phyloP scores from a whole-genome alignment of 257 asterid species.

The Linaria vulgaris region DNA sequence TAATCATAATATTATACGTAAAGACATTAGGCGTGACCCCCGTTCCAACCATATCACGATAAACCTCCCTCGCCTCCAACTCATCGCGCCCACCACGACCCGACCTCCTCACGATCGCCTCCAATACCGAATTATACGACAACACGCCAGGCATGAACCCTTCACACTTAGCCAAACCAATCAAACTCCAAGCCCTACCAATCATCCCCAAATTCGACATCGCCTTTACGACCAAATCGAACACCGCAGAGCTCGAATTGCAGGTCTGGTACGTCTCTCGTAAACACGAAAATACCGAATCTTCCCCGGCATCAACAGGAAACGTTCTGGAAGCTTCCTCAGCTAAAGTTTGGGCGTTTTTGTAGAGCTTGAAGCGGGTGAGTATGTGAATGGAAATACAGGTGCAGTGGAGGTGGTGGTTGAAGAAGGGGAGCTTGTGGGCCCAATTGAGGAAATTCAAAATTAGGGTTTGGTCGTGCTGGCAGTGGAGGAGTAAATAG shows the following conservation, averaged over 20 bases:
- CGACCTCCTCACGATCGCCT: constrained; percentile 51
- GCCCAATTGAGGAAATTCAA: constrained; percentile 72
- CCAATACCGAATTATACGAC: constrained; percentile 73
- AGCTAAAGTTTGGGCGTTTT: constrained; percentile 62
- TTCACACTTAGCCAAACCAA: constrained; percentile 49
- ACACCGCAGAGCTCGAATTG: constrained; percentile 76
- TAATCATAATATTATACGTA: constrained; percentile 71
- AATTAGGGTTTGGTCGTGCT: constrained; percentile 39
- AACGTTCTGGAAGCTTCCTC: constrained; percentile 45
- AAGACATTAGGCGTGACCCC: constrained; percentile 75
- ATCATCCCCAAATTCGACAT: constrained; percentile 61
- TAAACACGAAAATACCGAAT: constrained; percentile 51
- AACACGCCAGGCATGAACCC: constrained; percentile 80
- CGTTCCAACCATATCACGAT: constrained; percentile 45
- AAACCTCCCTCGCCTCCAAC: constrained; percentile 47
- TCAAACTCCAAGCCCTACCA: constrained; percentile 54
- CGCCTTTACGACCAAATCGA: constrained; percentile 71
- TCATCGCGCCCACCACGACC: constrained; percentile 40
- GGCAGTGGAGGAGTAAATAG: constrained; percentile 61
- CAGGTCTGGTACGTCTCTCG: constrained; percentile 61
- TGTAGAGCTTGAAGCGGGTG: constrained; percentile 75
- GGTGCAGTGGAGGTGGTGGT: constrained; percentile 48
- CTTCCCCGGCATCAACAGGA: constrained; percentile 36
- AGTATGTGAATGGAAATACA: constrained; percentile 74
- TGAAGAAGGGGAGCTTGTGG: constrained; percentile 56